A percentile compares a stretch with the other conserved stretches of the same genome.
Evolutionary conservation across 768 basidiomycete genomes (phyloP).

Genomic region (Suillus subluteus): DNA sequence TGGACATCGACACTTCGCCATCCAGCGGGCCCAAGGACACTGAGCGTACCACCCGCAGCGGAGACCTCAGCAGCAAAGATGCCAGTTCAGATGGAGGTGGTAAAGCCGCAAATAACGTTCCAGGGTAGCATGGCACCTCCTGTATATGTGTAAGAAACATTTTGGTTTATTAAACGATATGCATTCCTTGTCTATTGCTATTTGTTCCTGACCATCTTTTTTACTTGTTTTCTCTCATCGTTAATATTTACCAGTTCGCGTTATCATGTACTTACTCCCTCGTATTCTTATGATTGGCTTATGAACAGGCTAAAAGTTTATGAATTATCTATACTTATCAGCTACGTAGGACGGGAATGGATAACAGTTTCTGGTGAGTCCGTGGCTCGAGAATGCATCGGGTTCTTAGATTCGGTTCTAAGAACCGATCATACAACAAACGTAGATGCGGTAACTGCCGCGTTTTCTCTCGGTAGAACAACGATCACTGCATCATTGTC

Average conservation of each 20-base stretch:
- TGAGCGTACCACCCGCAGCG: not conserved
- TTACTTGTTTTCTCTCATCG: not conserved
- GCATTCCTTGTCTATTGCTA: constrained; percentile 10
- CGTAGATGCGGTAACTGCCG: not conserved
- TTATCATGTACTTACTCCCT: not conserved
- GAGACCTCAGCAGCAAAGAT: constrained; percentile 8
- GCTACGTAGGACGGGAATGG: not conserved
- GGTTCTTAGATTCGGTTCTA: not conserved
- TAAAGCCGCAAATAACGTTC: not conserved
- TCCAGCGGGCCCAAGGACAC: not conserved
- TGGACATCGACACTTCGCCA: constrained; percentile 19
- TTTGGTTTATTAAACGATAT: constrained; percentile 4
- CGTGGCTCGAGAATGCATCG: not conserved
- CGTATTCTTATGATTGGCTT: not conserved
- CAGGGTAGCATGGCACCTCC: not conserved
- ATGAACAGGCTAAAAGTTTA: not conserved
- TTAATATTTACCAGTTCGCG: not conserved
- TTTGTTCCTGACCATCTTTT: not conserved
- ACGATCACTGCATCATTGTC: not conserved
- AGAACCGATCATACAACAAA: not conserved
- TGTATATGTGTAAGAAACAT: not conserved
- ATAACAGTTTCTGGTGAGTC: not conserved
- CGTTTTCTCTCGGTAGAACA: not conserved
- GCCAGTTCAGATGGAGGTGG: constrained; percentile 1
- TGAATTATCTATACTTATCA: not conserved